phyloP scores from a whole-genome alignment of 192 early-diverging fungal genomes.

The Coemansia javaensis region DNA sequence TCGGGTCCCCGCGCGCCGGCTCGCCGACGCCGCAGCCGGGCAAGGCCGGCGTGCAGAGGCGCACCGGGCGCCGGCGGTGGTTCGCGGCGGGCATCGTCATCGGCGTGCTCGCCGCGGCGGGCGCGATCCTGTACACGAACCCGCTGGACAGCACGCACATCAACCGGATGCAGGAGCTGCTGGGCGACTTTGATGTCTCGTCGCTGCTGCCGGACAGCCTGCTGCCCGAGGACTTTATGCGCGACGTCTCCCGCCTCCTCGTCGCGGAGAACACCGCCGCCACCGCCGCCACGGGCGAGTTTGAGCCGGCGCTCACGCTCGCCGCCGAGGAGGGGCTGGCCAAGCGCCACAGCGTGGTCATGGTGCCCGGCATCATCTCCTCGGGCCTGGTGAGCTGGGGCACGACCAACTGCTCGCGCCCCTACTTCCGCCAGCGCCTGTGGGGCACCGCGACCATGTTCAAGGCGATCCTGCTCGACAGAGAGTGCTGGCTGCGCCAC shows the following conservation, averaged over 20 bases:
- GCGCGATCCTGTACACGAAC: constrained; percentile 42
- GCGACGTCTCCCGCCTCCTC: constrained; percentile 56
- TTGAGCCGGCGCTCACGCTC: constrained; percentile 37
- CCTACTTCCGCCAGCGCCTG: constrained; percentile 82
- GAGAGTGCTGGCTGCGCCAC: constrained; percentile 79
- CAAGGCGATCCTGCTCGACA: constrained; percentile 77
- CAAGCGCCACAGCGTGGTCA: constrained; percentile 58
- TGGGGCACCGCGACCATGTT: constrained; percentile 85
- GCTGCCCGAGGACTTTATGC: constrained; percentile 64
- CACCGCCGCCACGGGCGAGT: constrained; percentile 28
- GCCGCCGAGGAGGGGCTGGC: constrained; percentile 23
- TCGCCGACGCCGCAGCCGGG: neutral
- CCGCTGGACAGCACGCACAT: constrained; percentile 49
- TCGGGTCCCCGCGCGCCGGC: constrained; percentile 15
- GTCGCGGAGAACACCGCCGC: constrained; percentile 27
- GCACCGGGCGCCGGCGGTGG: constrained; percentile 40
- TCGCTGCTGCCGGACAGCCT: constrained; percentile 62
- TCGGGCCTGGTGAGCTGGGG: constrained; percentile 89
- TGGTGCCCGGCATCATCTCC: constrained; percentile 86
- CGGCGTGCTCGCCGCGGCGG: constrained; percentile 50
- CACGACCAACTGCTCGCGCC: constrained; percentile 66
- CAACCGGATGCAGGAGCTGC: constrained; percentile 39
- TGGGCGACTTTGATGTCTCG: constrained; percentile 63
- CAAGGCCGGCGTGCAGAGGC: too few species aligned
- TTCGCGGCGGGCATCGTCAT: constrained; percentile 58